Conservation (phyloP, 345 rosid species). For the Euphorbia tirucalli region DNA sequence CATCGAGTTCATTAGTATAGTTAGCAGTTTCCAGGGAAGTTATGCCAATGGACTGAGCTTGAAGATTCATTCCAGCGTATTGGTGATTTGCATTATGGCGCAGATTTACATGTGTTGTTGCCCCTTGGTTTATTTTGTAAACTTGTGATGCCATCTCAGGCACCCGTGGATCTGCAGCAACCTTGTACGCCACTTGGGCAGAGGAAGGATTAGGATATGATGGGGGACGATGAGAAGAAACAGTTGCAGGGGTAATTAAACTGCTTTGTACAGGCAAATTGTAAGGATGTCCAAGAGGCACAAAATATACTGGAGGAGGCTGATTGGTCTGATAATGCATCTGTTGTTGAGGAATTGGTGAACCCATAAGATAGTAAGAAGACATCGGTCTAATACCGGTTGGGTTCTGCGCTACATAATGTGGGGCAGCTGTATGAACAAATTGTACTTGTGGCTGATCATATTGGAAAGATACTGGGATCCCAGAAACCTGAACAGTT, state of each 20-base stretch:
- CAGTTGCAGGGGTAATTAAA: slow-evolving; percentile 21
- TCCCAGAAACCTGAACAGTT: slow-evolving; percentile 39
- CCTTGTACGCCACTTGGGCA: slow-evolving; percentile 32
- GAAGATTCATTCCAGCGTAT: slow-evolving; percentile 26
- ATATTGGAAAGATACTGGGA: slow-evolving; percentile 37
- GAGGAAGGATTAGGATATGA: slow-evolving; percentile 31
- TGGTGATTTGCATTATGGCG: slow-evolving; percentile 26
- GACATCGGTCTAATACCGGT: slow-evolving; percentile 32
- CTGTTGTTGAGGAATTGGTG: slow-evolving; percentile 34
- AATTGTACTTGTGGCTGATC: slow-evolving; percentile 43
- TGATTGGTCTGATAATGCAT: slow-evolving; percentile 47
- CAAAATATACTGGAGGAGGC: slow-evolving; percentile 41
- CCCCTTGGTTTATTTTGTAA: slow-evolving; percentile 27
- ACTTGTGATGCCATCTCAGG: slow-evolving; percentile 43
- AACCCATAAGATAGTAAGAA: slow-evolving; percentile 39
- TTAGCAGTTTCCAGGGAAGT: slow-evolving; percentile 36
- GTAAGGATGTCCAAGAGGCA: slow-evolving; percentile 43
- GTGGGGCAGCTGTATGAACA: slow-evolving; percentile 34
- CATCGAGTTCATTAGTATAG: slow-evolving; percentile 39
- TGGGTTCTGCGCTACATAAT: slow-evolving; percentile 38
- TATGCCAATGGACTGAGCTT: slow-evolving; percentile 34
- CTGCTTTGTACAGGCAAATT: slow-evolving; percentile 33
- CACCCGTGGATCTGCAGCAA: slow-evolving; percentile 18
- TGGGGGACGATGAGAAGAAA: slow-evolving; percentile 27
- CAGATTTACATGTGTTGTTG: slow-evolving; percentile 20